These are phyloP conservation scores for Ceratocystis huliohia DNA, from an alignment of 2,329 filamentous ascomycete species.

Conservation along the genomic window DNA sequence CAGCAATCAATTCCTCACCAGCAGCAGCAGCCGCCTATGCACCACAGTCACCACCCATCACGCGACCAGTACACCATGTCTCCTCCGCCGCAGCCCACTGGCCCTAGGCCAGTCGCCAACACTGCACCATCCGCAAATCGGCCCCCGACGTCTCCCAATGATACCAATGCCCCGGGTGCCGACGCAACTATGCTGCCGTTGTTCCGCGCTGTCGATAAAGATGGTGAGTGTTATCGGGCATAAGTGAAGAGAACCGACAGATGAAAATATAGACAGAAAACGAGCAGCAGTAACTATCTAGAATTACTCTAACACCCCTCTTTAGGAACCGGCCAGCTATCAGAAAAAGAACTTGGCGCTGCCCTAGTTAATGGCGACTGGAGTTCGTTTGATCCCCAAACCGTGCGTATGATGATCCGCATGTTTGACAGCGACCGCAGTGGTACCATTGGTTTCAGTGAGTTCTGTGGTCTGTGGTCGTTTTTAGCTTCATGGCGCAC, in stretches of 20 bases:
- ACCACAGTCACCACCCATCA: constrained; percentile 24
- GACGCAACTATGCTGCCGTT: constrained; percentile 70
- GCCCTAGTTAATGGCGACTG: constrained; percentile 95
- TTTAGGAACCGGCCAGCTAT: constrained; percentile 62
- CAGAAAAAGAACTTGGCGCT: constrained; percentile 72
- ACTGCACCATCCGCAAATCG: constrained; percentile 46
- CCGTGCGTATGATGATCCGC: constrained; percentile 96
- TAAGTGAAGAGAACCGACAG: no score
- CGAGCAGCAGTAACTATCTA: not conserved
- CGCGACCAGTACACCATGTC: constrained; percentile 34
- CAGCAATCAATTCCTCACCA: constrained; percentile 27
- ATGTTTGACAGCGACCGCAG: constrained; percentile 95
- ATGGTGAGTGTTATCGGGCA: constrained; percentile 40
- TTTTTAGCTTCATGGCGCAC: constrained; percentile 90
- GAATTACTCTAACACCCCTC: not conserved
- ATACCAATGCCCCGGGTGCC: constrained; percentile 35
- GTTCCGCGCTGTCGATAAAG: constrained; percentile 83
- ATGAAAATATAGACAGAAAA: not conserved
- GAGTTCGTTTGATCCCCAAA: constrained; percentile 84
- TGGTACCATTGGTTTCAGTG: constrained; percentile 82
- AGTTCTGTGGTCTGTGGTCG: constrained; percentile 93
- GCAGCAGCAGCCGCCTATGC: constrained; percentile 15
- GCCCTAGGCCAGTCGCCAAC: constrained; percentile 31
- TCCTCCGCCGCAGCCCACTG: constrained; percentile 36
- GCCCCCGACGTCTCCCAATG: constrained; percentile 51